Conservation (phyloP, 345 rosid genomes). For the Punica granatum region DNA sequence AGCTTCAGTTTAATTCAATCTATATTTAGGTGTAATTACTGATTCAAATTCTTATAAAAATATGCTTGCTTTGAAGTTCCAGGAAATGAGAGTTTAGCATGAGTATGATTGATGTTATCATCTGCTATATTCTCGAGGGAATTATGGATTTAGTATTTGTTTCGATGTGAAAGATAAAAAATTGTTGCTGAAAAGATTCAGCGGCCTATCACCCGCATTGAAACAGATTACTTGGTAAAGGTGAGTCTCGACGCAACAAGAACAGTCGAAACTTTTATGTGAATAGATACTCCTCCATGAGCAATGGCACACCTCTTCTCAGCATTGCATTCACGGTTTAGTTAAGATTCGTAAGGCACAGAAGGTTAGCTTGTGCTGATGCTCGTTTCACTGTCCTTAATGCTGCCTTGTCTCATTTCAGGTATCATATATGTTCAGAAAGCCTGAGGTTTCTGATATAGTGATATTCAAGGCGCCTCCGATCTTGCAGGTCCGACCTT, state of each 20-base stretch:
- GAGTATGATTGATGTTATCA: not conserved
- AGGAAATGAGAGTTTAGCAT: no score
- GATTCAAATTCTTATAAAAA: not conserved
- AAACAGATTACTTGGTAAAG: no score
- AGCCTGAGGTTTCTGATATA: constrained; percentile 79
- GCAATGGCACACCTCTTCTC: no score
- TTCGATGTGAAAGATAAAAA: not conserved
- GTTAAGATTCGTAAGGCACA: not conserved
- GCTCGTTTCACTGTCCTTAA: not conserved
- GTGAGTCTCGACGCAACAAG: no score
- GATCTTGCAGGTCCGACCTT: constrained; percentile 40
- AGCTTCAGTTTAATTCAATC: not conserved
- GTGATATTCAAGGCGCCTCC: constrained; percentile 91
- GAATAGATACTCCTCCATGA: no score
- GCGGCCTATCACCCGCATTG: no score
- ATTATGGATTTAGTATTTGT: not conserved
- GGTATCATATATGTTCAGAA: constrained; percentile 77
- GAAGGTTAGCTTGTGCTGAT: not conserved
- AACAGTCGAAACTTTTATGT: no score
- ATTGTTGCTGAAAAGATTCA: no score
- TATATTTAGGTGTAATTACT: not conserved
- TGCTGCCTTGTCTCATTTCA: constrained; percentile 17
- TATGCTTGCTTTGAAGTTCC: not conserved
- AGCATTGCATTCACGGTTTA: not conserved
- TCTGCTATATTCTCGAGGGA: not conserved